phyloP scores from a whole-genome alignment of 805 yeast genomes.

The Ogataea chonburiensis region DNA sequence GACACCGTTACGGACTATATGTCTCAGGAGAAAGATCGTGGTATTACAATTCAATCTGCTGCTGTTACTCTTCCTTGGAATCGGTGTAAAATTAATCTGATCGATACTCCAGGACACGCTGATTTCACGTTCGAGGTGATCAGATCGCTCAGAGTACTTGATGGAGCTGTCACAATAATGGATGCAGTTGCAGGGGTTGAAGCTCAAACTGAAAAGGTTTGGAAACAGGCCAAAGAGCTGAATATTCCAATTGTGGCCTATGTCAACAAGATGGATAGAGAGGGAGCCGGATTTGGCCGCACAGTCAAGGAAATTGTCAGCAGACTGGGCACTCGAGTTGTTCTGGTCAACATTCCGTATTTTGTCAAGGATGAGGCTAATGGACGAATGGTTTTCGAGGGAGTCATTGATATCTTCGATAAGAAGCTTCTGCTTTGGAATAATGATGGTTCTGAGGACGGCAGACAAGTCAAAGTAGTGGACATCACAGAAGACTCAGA shows the following conservation, averaged over 20 bases:
- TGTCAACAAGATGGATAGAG: conserved; percentile 94
- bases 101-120: conserved; percentile 98
- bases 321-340: conserved; percentile 71
- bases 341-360: conserved; percentile 74
- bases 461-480: conserved; percentile 48
- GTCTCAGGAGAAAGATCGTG: conserved; percentile 87
- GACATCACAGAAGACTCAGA: conserved; percentile 39
- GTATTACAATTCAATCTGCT: conserved; percentile 95
- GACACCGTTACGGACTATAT: conserved; percentile 93
- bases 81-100: conserved; percentile 68
- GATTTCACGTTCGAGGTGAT: conserved; percentile 95
- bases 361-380: conserved; percentile 46
- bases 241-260: conserved; percentile 75
- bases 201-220: conserved; percentile 96
- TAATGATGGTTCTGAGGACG: conserved; percentile 37
- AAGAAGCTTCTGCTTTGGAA: conserved; percentile 58
- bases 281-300: conserved; percentile 91
- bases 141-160: conserved; percentile 83
- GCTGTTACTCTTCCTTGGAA: conserved; percentile 91
- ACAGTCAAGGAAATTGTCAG: conserved; percentile 82
- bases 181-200: conserved; percentile 99
- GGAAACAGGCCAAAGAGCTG: conserved; percentile 77
- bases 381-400: conserved; percentile 48
- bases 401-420: conserved; percentile 74
- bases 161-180: conserved; percentile 88